These are phyloP conservation scores for Fusarium bulbicola DNA, from an alignment of 2,329 filamentous ascomycete genomes.

Conservation along the genomic window DNA sequence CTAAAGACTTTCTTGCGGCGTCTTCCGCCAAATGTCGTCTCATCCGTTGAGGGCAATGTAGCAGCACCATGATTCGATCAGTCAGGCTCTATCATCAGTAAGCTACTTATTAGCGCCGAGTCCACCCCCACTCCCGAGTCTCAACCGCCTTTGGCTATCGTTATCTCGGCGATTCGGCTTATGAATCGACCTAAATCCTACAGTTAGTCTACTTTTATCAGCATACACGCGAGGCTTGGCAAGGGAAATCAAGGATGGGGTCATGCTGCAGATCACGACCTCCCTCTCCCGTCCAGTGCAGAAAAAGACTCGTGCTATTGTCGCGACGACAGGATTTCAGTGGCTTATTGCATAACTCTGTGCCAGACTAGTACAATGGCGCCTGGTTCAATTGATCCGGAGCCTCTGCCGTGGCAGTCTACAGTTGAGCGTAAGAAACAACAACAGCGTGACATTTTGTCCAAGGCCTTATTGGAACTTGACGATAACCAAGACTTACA, in stretches of 20 bases:
- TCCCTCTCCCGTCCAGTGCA: background rate
- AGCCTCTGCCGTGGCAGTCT: background rate
- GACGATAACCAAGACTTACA: background rate
- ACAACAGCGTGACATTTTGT: background rate
- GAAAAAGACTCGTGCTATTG: background rate
- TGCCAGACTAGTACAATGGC: background rate
- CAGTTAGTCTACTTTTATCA: background rate
- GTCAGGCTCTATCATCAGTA: background rate
- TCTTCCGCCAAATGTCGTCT: background rate
- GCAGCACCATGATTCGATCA: constrained; percentile 1
- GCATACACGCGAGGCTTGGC: background rate
- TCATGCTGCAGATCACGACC: background rate
- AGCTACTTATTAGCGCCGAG: background rate
- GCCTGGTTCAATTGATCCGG: background rate
- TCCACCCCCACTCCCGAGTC: background rate
- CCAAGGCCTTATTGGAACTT: background rate
- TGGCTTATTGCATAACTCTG: background rate
- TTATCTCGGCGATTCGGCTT: constrained; percentile 3
- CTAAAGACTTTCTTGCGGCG: background rate
- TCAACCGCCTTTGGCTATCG: background rate
- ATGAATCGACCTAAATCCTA: background rate
- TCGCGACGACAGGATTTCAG: background rate
- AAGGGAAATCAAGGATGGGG: background rate
- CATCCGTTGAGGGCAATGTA: background rate
- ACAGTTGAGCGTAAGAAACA: background rate